These are phyloP conservation scores for Vicia villosa DNA, from an alignment of 306 rosid genomes.

Conservation along the genomic window DNA sequence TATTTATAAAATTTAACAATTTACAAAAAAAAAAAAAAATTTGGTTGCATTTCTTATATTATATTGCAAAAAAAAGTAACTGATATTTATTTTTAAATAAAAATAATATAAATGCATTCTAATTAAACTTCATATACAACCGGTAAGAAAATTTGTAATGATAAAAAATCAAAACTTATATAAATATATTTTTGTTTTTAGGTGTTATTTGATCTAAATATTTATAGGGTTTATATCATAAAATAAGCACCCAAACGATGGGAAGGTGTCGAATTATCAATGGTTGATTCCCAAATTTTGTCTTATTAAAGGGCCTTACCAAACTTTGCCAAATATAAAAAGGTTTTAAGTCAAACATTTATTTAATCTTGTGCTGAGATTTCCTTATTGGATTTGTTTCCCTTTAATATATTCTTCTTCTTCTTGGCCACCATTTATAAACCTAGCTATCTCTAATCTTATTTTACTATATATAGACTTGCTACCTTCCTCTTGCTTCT, in stretches of 20 bases:
- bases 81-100: too few species aligned
- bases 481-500: not conserved
- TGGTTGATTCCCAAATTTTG: slow-evolving; percentile 28
- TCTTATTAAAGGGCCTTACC: slow-evolving; percentile 42
- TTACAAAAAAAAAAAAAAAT: too few species aligned
- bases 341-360: slow-evolving; percentile 52
- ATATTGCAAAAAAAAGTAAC: too few species aligned
- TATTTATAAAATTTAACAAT: too few species aligned
- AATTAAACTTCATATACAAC: too few species aligned
- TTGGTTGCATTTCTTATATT: too few species aligned
- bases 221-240: too few species aligned
- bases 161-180: too few species aligned
- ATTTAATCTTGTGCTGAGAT: slow-evolving; percentile 47
- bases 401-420: not conserved
- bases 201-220: too few species aligned
- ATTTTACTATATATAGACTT: slow-evolving; percentile 1
- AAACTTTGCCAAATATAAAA: slow-evolving; percentile 27
- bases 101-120: too few species aligned
- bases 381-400: slow-evolving; percentile 17
- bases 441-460: slow-evolving; percentile 29
- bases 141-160: too few species aligned
- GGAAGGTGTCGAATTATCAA: slow-evolving; percentile 28
- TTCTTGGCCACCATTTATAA: slow-evolving; percentile 24
- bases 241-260: not conserved
- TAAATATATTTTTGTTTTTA: too few species aligned